Conservation (phyloP, 1,139 yeast genomes). For the Pneumocystis jirovecii region DNA sequence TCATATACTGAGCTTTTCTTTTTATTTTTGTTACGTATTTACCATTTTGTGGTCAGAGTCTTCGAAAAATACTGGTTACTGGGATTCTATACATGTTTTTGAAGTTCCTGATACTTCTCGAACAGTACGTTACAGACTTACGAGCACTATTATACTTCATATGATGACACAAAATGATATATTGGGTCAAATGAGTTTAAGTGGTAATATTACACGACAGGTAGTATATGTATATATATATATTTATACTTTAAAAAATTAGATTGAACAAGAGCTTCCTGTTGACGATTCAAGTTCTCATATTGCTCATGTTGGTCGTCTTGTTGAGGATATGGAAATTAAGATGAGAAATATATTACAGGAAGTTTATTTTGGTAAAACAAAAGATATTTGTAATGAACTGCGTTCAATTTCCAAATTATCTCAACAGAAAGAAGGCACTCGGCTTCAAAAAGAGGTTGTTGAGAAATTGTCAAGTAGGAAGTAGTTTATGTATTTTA, state of each 20-base stretch:
- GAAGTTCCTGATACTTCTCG: constrained; percentile 46
- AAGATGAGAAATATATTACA: constrained; percentile 76
- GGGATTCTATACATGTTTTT: constrained; percentile 91
- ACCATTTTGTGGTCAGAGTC: constrained; percentile 6
- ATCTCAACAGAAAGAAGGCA: not conserved
- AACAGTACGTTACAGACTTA: constrained; percentile 52
- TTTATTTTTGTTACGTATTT: not conserved
- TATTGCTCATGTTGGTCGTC: constrained; percentile 67
- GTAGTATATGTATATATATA: constrained; percentile 1
- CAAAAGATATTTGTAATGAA: constrained; percentile 69
- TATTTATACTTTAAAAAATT: constrained; percentile 9
- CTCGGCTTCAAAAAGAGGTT: not conserved
- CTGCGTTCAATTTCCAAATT: constrained; percentile 34
- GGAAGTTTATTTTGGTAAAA: constrained; percentile 90
- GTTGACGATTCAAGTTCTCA: constrained; percentile 42
- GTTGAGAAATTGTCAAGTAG: not conserved
- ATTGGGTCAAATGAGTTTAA: constrained; percentile 36
- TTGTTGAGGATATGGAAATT: constrained; percentile 79
- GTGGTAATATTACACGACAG: constrained; percentile 80
- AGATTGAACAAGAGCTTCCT: constrained; percentile 36
- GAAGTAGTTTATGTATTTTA: not conserved
- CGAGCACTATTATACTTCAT: constrained; percentile 78
- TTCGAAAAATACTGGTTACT: constrained; percentile 34
- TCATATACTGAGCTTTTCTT: not conserved
- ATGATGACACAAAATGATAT: constrained; percentile 28